A percentile compares a stretch with the other conserved stretches of the same genome.
Conservation (phyloP, 352 stramenopile species). For the Elongisporangium senticosum region DNA sequence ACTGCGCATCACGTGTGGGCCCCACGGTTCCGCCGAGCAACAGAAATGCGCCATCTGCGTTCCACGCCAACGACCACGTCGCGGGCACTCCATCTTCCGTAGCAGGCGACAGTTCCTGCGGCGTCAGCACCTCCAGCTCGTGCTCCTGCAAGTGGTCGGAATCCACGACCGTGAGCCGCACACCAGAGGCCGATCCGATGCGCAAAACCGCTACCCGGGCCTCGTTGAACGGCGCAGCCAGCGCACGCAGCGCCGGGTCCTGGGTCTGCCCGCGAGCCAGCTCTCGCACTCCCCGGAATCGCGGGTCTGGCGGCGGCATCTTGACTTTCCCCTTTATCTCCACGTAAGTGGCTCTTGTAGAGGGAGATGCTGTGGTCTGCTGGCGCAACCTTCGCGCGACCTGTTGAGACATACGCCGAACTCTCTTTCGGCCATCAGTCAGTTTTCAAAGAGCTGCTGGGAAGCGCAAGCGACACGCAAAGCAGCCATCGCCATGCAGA, state of each 20-base stretch:
- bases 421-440: not conserved
- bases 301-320: not conserved
- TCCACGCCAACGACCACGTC: constrained; percentile 42
- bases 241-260: not conserved
- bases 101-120: not conserved
- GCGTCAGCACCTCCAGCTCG: not conserved
- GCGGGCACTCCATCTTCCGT: not conserved
- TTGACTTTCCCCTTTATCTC: not conserved
- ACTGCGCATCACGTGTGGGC: constrained; percentile 10
- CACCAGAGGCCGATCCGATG: not conserved
- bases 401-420: not conserved
- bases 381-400: not conserved
- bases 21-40: constrained; percentile 31
- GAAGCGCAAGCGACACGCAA: not conserved
- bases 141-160: not conserved
- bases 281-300: not conserved
- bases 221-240: not conserved
- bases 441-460: not conserved
- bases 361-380: not conserved
- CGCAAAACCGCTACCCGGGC: not conserved
- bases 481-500: not conserved
- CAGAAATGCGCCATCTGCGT: constrained; percentile 43
- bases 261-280: not conserved
- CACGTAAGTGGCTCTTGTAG: not conserved
- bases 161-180: not conserved